A percentile compares a stretch with the other conserved stretches of the same genome.
These are phyloP conservation scores for Coffea canephora DNA, from an alignment of 257 asterid genomes.

Conservation along the genomic window DNA sequence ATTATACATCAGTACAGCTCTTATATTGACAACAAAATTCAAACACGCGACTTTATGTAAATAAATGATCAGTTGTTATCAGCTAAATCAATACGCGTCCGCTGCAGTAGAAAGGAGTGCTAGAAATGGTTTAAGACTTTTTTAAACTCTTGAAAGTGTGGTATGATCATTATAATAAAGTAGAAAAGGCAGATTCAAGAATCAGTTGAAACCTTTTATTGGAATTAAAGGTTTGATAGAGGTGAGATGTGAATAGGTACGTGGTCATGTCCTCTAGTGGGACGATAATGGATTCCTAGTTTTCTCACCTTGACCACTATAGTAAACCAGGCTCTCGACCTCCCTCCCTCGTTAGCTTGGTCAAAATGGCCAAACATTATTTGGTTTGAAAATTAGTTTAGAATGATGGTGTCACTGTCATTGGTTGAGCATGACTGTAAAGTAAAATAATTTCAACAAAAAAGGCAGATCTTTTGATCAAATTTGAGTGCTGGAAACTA, in stretches of 20 bases:
- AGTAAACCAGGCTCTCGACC: background rate
- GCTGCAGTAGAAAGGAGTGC: no score
- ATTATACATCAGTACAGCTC: no score
- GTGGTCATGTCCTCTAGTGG: conserved; percentile 8
- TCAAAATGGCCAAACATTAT: conserved; percentile 14
- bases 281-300: conserved; percentile 7
- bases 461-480: background rate
- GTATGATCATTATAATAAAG: conserved; percentile 5
- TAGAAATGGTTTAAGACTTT: no score
- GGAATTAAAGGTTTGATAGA: background rate
- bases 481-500: conserved; percentile 3
- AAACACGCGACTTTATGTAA: no score
- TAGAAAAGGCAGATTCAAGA: background rate
- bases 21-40: no score
- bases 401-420: conserved; percentile 4
- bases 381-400: conserved; percentile 13
- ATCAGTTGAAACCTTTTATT: background rate
- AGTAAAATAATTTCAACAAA: background rate
- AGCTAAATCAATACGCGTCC: no score
- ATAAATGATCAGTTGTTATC: no score
- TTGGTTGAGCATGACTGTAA: conserved; percentile 19
- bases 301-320: conserved; percentile 11
- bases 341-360: background rate
- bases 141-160: background rate
- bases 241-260: background rate